Percentiles rank a stretch among this genome's conserved stretches.
These are phyloP conservation scores for Plantago major DNA, from an alignment of 257 asterid genomes.

Conservation along the genomic window DNA sequence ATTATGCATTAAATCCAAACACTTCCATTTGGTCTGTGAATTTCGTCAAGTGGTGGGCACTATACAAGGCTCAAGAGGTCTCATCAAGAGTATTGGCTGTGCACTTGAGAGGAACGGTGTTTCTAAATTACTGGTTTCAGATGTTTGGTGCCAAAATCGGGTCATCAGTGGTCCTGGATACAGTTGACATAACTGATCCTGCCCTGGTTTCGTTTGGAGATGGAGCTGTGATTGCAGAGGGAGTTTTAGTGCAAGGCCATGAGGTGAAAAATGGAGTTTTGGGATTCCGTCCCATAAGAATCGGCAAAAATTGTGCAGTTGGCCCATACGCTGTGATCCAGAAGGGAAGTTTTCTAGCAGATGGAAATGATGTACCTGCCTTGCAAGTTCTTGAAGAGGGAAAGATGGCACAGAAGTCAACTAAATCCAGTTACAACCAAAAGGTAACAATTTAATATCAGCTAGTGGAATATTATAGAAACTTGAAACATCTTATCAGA, in stretches of 20 bases:
- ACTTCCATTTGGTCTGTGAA: slow-evolving; percentile 55
- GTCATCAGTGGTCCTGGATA: slow-evolving; percentile 57
- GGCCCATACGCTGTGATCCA: slow-evolving; percentile 66
- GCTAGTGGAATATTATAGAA: neutral
- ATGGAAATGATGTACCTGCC: slow-evolving; percentile 47
- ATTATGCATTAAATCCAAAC: slow-evolving; percentile 48
- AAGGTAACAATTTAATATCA: slow-evolving; percentile 29
- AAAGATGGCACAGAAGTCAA: slow-evolving; percentile 26
- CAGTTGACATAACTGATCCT: slow-evolving; percentile 64
- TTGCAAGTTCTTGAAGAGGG: slow-evolving; percentile 53
- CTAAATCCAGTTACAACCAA: slow-evolving; percentile 26
- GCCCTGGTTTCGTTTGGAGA: slow-evolving; percentile 64
- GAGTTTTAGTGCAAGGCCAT: slow-evolving; percentile 64
- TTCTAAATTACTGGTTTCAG: slow-evolving; percentile 64
- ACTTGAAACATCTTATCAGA: neutral
- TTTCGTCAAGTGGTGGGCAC: slow-evolving; percentile 76
- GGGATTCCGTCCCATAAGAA: slow-evolving; percentile 55
- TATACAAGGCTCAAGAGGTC: slow-evolving; percentile 67
- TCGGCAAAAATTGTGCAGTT: slow-evolving; percentile 45
- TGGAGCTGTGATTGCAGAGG: slow-evolving; percentile 59
- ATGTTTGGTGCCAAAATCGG: slow-evolving; percentile 68
- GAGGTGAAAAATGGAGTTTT: slow-evolving; percentile 55
- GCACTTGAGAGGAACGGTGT: slow-evolving; percentile 69
- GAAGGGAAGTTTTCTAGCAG: slow-evolving; percentile 54
- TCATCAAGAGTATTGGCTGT: slow-evolving; percentile 62